Base-by-base conservation (phyloP, 2,329 filamentous ascomycete genomes). In the Xylariaceae sp. region DNA sequence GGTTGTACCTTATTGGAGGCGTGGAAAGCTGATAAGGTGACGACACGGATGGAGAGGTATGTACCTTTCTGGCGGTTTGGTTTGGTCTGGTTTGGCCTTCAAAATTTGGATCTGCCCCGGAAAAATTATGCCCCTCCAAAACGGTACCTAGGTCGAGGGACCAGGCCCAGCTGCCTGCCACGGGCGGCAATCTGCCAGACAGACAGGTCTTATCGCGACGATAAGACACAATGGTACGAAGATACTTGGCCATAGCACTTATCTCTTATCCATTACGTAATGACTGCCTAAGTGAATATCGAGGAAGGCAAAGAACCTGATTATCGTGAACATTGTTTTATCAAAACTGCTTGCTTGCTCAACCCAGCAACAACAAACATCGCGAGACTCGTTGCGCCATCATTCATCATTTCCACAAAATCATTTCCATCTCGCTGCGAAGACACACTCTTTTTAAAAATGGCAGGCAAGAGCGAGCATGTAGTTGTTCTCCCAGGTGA, bases 401-500 rank as follows among this genome's bases (percentile, higher is more conserved):
- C 39, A 17, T 11, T 48, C 30, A 13, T 18, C 37, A 15, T n/a
- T 42, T 17, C 52, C 51, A 39, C 45, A 23, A 35, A 57, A 57
- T 45, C 60, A 51, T 39, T 45, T 35, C 30, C 51, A 49, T 15
- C 55, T 61, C 23, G 52, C 57, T 23, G 53, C 35, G 54, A 60
- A 55, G 50, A 59, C 51, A 59, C 30, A 35, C 44, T n/a, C 9
- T 13, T 51, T 61, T 56, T 51, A 65, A 70, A 51, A 51, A 88
- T 88, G 85, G 74, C 82, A 23, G 57, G 57, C 34, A 55, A 65
- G 10, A 76, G 81, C 39, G 78, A 84, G 34, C 75, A 79, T n/a
- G 76, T 77, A 51, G 78, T 93, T 63, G 83, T 97, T 62, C 83
- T 97, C 5, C 94, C 94, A 0, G 92, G 94, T 66, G 92, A 97